These are phyloP conservation scores for Sextonia rubra DNA, from an alignment of 164 flowering plant genomes.

Conservation along the genomic window DNA sequence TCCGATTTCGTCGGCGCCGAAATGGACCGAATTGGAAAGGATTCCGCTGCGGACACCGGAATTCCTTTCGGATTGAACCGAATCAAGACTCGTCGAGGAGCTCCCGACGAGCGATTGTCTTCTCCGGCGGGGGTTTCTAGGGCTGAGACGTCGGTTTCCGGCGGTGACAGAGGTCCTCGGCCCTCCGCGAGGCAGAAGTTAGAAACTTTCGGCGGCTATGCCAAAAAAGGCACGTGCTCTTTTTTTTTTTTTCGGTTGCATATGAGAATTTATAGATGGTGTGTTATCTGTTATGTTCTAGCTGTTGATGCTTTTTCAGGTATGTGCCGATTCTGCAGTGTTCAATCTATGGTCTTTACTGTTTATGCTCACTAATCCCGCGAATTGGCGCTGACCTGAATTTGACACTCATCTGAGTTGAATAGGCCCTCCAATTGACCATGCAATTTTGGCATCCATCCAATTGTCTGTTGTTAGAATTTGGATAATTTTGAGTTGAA, in stretches of 20 bases:
- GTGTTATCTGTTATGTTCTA: background rate
- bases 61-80: constrained; percentile 69
- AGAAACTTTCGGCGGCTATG: constrained; percentile 14
- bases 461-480: too few species aligned
- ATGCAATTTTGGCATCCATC: too few species aligned
- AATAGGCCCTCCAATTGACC: too few species aligned
- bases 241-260: background rate
- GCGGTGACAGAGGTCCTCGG: constrained; percentile 16
- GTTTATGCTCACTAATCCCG: too few species aligned
- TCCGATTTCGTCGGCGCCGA: background rate
- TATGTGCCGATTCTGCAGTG: too few species aligned
- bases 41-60: constrained; percentile 20
- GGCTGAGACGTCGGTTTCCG: constrained; percentile 1
- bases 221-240: constrained; percentile 27
- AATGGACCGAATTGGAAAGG: constrained; percentile 11
- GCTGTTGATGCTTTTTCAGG: background rate
- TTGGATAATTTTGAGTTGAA: too few species aligned
- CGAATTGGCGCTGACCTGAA: too few species aligned
- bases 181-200: constrained; percentile 27
- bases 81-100: constrained; percentile 43
- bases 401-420: too few species aligned
- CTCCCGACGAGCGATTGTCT: constrained; percentile 16
- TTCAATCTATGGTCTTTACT: too few species aligned
- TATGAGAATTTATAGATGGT: background rate
- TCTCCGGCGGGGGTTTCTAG: constrained; percentile 16